Conservation (phyloP, 2,329 filamentous ascomycete species). For the Dothistroma septosporum region DNA sequence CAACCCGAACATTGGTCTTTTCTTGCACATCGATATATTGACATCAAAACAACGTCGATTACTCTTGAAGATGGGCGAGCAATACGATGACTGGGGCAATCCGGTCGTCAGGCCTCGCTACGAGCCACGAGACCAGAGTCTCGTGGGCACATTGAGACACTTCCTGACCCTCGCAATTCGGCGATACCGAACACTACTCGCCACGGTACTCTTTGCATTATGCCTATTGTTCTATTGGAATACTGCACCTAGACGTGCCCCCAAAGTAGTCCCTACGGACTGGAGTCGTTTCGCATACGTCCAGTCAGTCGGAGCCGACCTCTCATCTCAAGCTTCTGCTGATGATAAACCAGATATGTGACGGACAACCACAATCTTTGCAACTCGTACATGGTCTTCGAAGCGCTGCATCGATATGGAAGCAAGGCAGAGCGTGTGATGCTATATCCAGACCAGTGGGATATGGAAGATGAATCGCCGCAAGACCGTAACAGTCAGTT, state of each 20-base stretch:
- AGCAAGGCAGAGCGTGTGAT: constrained; percentile 46
- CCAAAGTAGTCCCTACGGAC: constrained; percentile 11
- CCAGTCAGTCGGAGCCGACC: constrained; percentile 15
- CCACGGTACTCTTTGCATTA: constrained; percentile 16
- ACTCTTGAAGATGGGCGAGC: constrained; percentile 14
- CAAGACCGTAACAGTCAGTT: constrained; percentile 28
- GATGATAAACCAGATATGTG: constrained; percentile 18
- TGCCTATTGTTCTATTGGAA: constrained; percentile 19
- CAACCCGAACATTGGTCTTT: neutral
- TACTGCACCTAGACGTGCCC: neutral
- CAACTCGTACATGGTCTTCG: constrained; percentile 39
- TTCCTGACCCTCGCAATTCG: constrained; percentile 10
- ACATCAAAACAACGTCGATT: neutral
- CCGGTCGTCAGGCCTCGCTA: constrained; percentile 15
- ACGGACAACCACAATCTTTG: constrained; percentile 25
- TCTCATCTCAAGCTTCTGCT: neutral
- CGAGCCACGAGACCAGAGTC: constrained; percentile 16
- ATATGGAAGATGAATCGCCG: constrained; percentile 36
- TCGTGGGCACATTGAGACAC: constrained; percentile 14
- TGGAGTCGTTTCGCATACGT: constrained; percentile 25
- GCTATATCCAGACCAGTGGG: constrained; percentile 43
- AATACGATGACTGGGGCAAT: constrained; percentile 27
- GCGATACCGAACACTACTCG: constrained; percentile 16
- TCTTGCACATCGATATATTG: neutral
- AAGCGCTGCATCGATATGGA: constrained; percentile 40